Evolutionary conservation across 805 yeast genomes (phyloP), one percentile per base, ranked within the genome.

Genomic region (Candida ovalis): DNA sequence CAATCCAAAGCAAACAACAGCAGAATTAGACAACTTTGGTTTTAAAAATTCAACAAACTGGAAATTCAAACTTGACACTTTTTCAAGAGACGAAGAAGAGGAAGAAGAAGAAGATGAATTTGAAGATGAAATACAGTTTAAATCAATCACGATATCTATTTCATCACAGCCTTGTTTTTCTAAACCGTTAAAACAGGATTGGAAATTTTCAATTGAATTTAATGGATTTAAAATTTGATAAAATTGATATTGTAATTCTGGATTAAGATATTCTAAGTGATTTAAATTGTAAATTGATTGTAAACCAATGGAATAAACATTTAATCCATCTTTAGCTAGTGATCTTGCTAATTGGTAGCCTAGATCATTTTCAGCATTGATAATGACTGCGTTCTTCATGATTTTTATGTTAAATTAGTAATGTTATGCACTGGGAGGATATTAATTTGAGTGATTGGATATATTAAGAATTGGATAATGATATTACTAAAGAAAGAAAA

Each of bases 1-100:
- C 30, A 24, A 42, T 4, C 45, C 45, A 42, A 42, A 42, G n/a
- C 15, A n/a, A 32, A 42, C 32, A 22, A 35, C 21, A 3, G 45
- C 17, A 5, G 18, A 6, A 10, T 12, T 22, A 15, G 28, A 12
- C 6, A 42, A 4, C 4, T 23, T 27, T 12, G 21, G 21, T 22
- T 42, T 42, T 30, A 42, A 33, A 15, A 28, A 35, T 28, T 23
- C 24, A 6, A 42, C n/a, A 17, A 35, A 12, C 10, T 42, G 23
- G 22, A 42, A 15, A 15, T 61, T 15, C 72, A 7, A 17, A n/a
- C 15, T 7, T 21, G n/a, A 23, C 18, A 5, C 6, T 12, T 10
- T 32, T 35, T 13, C 19, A 10, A 4, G 13, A n/a, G n/a, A n/a
- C n/a, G n/a, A n/a, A n/a, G n/a, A n/a, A 7, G 28, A 25, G 28